Conservation (phyloP, 257 asterid genomes). For the Rauvolfia tetraphylla region DNA sequence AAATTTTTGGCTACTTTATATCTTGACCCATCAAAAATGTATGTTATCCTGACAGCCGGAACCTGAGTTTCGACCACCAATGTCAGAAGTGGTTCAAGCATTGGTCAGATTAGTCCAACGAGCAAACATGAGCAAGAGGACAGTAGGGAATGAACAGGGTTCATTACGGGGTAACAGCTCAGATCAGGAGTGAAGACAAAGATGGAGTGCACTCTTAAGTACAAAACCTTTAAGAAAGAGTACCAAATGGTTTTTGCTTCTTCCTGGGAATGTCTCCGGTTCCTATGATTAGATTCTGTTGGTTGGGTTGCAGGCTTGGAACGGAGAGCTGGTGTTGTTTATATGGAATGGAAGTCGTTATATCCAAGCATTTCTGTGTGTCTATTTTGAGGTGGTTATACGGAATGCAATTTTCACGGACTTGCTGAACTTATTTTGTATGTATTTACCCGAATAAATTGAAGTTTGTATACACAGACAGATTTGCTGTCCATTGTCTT, state of each 20-base stretch:
- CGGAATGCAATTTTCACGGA: not conserved
- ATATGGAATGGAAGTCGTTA: not conserved
- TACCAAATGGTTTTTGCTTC: not conserved
- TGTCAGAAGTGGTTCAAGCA: conserved; percentile 95
- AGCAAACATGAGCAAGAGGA: conserved; percentile 96
- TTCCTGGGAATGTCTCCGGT: not conserved
- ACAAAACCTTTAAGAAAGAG: not conserved
- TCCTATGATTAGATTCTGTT: conserved; percentile 1
- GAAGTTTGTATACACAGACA: not conserved
- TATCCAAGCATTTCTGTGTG: not conserved
- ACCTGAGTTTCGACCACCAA: conserved; percentile 98
- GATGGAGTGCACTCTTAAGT: not conserved
- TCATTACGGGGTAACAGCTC: conserved; percentile 36
- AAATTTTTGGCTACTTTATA: no score
- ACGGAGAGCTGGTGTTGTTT: not conserved
- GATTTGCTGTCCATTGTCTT: not conserved
- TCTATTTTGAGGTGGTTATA: not conserved
- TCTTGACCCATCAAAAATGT: not conserved
- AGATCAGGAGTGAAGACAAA: conserved; percentile 26
- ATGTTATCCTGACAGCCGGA: conserved; percentile 53
- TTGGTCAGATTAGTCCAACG: conserved; percentile 92
- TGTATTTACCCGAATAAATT: conserved; percentile 11
- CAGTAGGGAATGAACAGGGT: conserved; percentile 69
- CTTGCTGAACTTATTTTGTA: conserved; percentile 14
- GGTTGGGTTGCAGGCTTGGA: conserved; percentile 4